A percentile compares a stretch with the other conserved stretches of the same genome.
Conservation (phyloP, 306 rosid genomes). For the Begonia fuchsioides region DNA sequence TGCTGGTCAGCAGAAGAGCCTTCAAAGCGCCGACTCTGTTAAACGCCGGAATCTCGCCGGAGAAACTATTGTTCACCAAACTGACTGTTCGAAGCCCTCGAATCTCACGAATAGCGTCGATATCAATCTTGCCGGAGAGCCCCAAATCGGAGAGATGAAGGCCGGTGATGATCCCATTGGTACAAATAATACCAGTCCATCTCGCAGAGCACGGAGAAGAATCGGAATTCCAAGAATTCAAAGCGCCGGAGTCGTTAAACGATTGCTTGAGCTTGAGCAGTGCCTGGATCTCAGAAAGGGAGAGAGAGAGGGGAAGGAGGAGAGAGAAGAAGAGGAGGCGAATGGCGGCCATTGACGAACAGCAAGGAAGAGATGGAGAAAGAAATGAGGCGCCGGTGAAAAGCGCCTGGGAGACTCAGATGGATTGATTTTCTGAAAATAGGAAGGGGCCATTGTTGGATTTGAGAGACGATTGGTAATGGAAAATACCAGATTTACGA, state of each 20-base stretch:
- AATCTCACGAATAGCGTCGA: not conserved
- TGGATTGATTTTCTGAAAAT: no score
- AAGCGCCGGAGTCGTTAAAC: not conserved
- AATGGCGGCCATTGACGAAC: no score
- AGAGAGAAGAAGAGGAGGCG: no score
- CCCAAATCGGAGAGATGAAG: conserved; percentile 5
- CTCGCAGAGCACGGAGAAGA: not conserved
- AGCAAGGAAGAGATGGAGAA: no score
- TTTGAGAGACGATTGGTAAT: no score
- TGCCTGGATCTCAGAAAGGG: conserved; percentile 1
- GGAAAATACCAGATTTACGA: no score
- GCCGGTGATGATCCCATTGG: not conserved
- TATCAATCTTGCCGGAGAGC: conserved; percentile 2
- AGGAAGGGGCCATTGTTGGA: no score
- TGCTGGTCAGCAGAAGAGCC: conserved; percentile 39
- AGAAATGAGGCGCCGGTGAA: no score
- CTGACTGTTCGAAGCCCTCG: conserved; percentile 16
- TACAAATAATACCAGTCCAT: conserved; percentile 5
- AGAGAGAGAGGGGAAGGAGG: no score
- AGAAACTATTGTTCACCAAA: conserved; percentile 36
- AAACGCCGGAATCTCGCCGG: conserved; percentile 53
- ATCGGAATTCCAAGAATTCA: conserved; percentile 5
- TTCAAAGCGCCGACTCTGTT: conserved; percentile 34
- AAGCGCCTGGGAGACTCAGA: no score
- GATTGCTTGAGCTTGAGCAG: conserved; percentile 11